These are phyloP conservation scores for Actinidia arguta DNA, from an alignment of 179 eudicot genomes.

Conservation along the genomic window DNA sequence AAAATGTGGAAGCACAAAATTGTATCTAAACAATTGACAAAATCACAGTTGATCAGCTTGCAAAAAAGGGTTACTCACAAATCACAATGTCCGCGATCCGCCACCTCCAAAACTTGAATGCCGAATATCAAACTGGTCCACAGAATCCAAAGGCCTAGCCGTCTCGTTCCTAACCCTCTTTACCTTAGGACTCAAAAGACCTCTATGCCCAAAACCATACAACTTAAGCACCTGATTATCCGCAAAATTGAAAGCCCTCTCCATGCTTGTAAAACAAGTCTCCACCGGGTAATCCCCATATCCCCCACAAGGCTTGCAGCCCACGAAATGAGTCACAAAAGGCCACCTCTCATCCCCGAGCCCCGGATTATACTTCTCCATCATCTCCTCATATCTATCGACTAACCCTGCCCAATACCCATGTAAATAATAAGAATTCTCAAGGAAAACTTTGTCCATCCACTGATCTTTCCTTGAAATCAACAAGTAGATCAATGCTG, in stretches of 20 bases:
- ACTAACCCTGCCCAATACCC: slow-evolving; percentile 92
- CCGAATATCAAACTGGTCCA: slow-evolving; percentile 71
- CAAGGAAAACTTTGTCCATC: slow-evolving; percentile 76
- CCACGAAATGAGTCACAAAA: slow-evolving; percentile 93
- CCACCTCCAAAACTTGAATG: too few relatives aligned
- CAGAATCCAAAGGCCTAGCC: slow-evolving; percentile 53
- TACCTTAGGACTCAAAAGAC: slow-evolving; percentile 79
- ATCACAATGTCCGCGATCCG: too few relatives aligned
- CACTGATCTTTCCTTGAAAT: slow-evolving; percentile 49
- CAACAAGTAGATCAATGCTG: slow-evolving; percentile 79
- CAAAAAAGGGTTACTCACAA: too few relatives aligned
- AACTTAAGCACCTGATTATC: slow-evolving; percentile 87
- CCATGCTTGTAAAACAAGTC: slow-evolving; percentile 88
- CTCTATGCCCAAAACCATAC: slow-evolving; percentile 89
- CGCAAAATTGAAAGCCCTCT: slow-evolving; percentile 91
- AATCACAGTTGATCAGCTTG: too few relatives aligned
- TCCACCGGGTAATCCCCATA: slow-evolving; percentile 89
- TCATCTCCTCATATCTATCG: slow-evolving; percentile 84
- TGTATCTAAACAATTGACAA: too few relatives aligned
- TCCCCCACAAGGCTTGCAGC: slow-evolving; percentile 95
- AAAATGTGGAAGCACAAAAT: too few relatives aligned
- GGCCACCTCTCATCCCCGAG: slow-evolving; percentile 96
- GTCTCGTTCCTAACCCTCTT: slow-evolving; percentile 78
- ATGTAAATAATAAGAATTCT: slow-evolving; percentile 78
- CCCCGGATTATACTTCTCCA: slow-evolving; percentile 73